Evolutionary conservation across 345 rosid genomes (phyloP), one percentile per base, ranked within the genome.

Genomic region (Aquilaria sinensis): DNA sequence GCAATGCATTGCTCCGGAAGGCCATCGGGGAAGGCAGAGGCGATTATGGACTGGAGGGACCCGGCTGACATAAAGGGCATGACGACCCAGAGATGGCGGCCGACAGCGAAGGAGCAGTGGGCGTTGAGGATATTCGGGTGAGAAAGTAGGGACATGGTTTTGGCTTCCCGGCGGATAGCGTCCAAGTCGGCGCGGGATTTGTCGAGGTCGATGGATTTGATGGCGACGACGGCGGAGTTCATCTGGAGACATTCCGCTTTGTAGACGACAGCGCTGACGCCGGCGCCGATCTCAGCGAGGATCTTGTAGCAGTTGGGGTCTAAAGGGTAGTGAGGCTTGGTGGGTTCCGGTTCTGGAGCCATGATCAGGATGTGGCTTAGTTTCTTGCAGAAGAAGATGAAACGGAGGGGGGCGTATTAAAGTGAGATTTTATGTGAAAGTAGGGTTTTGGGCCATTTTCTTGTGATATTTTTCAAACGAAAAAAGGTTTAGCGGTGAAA

Each of bases 21-120:
- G 2, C 97, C 98, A 29, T 72, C 67, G 0, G 96, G 91, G 65
- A 87, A 85, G 8, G 84, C 70, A 0, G 89, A 81, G 0, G 90
- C 75, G 70, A 92, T 83, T 5, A 89, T 83, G 56, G 94, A 92
- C 34, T 85, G 96, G 16, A 88, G 68, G 3, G 98, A 92, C 47
- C 98, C 97, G 1, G 84, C 83, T 2, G 93, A 84, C 97, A 92
- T 87, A 77, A 92, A 92, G 0, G 98, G 97, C 98, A 87, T 89
- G 47, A 92, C 91, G 31, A 92, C 91, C 96, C 98, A 92, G 49
- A 92, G 95, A 52, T 79, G 79, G 31, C 74, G 80, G 63, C 74
- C 93, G 11, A 87, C 96, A 4, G 80, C 80, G 87, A 89, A 92
- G 12, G 96, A 92, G 47, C 96, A 89, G 66, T 81, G 86, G 31